Base-by-base conservation (phyloP, 495 filamentous ascomycete species). In the Aspergillus bridgeri region DNA sequence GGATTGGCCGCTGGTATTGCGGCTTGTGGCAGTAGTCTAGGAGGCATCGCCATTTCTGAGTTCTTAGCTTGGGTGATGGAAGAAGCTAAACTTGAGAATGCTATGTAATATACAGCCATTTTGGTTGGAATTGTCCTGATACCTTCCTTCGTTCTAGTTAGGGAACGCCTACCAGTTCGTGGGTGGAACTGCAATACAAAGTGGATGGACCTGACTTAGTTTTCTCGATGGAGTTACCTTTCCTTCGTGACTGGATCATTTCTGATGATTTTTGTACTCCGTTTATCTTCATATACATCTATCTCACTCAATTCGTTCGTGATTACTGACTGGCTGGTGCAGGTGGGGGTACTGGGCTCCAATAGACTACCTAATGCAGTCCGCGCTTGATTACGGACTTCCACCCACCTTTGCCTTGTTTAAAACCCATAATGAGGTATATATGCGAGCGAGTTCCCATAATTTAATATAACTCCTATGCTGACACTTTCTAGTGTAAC, bases 21-120 rank as follows among this genome's bases (percentile, higher is more conserved):
- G 7, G 62, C 56, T 17, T 50, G 58, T 23, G 74, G 75, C 7
- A 60, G 61, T 22, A 68, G 68, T 19, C 44, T 75, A 2, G 73
- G 74, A 6, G 73, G 74, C 1, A 64, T 78, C 8, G 59, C 76
- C 38, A 71, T 72, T 52, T 72, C 75, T 1, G 50, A 69, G 44
- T 64, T 73, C 29, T 23, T 71, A 6, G 51, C 70, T 24, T 57
- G 53, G 6, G 53, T 69, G 0, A 47, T 65, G 8, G 46, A 48
- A 9, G 29, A 60, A 1, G 62, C 71, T 0, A 65, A 65, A 3
- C 68, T 73, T 42, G 56, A 48, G 22, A 59, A 62, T 11, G 55
- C 66, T 0, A 57, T 68, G 9, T 56, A 67, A 18, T 69, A 69
- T 54, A 63, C 67, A 11, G 73, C 69, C 3, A 51, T 74, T 15